phyloP scores from a whole-genome alignment of 148 eudicot genomes.

The Silene conica region DNA sequence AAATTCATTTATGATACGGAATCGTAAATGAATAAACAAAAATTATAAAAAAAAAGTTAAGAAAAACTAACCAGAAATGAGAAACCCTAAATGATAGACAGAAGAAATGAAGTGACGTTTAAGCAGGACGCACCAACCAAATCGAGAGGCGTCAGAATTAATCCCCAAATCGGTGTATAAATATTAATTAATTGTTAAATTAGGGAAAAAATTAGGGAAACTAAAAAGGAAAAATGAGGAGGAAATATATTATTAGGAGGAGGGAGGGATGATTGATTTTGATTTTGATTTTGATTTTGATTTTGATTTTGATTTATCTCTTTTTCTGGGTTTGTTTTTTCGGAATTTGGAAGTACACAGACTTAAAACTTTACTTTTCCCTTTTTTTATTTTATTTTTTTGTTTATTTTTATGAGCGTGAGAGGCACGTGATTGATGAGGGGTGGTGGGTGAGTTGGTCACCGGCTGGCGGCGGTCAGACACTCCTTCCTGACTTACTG shows the following conservation, averaged over 20 bases:
- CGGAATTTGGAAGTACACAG: neutral
- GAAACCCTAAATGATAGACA: conserved; percentile 4
- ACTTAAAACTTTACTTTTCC: neutral
- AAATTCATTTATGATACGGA: too few species aligned
- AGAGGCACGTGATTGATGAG: neutral
- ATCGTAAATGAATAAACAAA: neutral
- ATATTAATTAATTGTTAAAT: neutral
- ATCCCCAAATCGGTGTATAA: neutral
- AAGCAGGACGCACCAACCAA: too few species aligned
- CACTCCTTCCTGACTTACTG: neutral
- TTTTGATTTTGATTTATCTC: neutral
- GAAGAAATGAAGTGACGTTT: neutral
- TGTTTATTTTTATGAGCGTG: neutral
- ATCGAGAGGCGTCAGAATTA: too few species aligned
- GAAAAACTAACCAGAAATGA: neutral
- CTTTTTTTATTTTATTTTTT: neutral
- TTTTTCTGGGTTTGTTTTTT: neutral
- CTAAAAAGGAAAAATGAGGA: too few species aligned
- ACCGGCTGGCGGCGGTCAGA: neutral
- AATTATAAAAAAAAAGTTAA: neutral
- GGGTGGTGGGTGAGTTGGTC: neutral
- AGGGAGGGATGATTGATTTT: neutral
- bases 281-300: neutral
- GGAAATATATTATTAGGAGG: too few species aligned
- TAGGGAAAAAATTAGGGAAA: neutral